phyloP scores from a whole-genome alignment of 768 basidiomycete genomes.

The Exidia glandulosa region DNA sequence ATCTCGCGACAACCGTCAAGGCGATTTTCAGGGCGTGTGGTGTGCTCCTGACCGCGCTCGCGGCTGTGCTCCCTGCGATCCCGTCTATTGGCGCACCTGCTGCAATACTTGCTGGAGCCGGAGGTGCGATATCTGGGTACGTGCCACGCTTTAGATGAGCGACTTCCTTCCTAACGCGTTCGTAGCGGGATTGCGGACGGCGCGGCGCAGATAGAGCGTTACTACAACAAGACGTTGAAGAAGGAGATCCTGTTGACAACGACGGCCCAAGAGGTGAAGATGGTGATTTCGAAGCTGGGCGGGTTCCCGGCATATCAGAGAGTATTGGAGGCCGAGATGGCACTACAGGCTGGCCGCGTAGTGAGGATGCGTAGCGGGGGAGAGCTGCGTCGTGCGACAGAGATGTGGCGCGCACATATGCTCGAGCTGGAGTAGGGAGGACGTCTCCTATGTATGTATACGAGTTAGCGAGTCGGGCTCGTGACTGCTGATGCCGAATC shows the following conservation, averaged over 20 bases:
- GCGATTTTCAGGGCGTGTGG: not conserved
- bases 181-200: not conserved
- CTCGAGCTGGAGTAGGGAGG: not conserved
- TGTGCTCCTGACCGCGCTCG: not conserved
- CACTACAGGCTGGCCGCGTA: not conserved
- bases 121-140: not conserved
- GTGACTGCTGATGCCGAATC: too few relatives aligned
- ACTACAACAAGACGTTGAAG: not conserved
- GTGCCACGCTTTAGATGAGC: not conserved
- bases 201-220: not conserved
- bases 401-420: not conserved
- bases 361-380: not conserved
- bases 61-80: not conserved
- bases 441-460: too few relatives aligned
- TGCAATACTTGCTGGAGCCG: not conserved
- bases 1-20: not conserved
- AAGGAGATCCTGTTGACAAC: not conserved
- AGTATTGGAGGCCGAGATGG: not conserved
- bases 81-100: not conserved
- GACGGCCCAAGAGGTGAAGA: not conserved
- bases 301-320: not conserved
- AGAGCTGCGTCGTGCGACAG: not conserved
- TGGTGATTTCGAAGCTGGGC: not conserved
- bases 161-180: not conserved
- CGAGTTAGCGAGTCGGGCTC: too few relatives aligned